Evolutionary conservation across 2,329 filamentous ascomycete species (phyloP).

Genomic region (Fusarium fujikuroi): DNA sequence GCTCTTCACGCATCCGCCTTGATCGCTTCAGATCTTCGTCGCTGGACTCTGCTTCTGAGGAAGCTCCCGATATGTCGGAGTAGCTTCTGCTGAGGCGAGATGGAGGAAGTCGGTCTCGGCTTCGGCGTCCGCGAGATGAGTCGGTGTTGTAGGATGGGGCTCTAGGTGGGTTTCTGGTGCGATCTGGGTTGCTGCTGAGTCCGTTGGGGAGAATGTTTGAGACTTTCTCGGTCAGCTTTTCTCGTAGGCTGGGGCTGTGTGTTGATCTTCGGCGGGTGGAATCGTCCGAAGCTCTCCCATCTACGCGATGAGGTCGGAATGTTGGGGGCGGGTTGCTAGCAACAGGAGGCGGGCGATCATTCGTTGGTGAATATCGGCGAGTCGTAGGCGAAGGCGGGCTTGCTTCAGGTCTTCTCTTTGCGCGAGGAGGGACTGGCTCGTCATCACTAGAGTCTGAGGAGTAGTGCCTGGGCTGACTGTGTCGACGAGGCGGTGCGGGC

Average conservation of each 20-base stretch:
- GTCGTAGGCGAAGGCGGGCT: conserved; percentile 44
- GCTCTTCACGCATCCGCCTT: conserved; percentile 41
- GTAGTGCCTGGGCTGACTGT: conserved; percentile 61
- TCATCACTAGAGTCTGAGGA: conserved; percentile 57
- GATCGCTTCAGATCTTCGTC: conserved; percentile 47
- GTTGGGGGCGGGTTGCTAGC: conserved; percentile 37
- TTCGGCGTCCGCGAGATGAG: conserved; percentile 49
- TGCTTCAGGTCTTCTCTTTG: conserved; percentile 42
- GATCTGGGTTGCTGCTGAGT: conserved; percentile 43
- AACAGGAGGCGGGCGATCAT: conserved; percentile 45
- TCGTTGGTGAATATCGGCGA: conserved; percentile 49
- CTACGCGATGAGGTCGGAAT: conserved; percentile 49
- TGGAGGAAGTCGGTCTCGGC: conserved; percentile 54
- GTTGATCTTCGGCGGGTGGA: conserved; percentile 45
- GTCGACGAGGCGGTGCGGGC: conserved; percentile 52
- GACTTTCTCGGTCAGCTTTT: conserved; percentile 59
- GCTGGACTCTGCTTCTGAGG: conserved; percentile 49
- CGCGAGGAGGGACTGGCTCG: conserved; percentile 47
- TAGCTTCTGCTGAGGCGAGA: conserved; percentile 55
- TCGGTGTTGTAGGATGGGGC: conserved; percentile 47
- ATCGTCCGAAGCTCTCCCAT: conserved; percentile 50
- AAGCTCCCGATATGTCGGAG: conserved; percentile 54
- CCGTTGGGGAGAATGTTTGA: conserved; percentile 56
- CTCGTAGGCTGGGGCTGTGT: conserved; percentile 54
- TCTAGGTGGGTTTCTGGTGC: conserved; percentile 52